These are phyloP conservation scores for Cordyceps tenuipes DNA, from an alignment of 2,329 filamentous ascomycete genomes.

Conservation along the genomic window DNA sequence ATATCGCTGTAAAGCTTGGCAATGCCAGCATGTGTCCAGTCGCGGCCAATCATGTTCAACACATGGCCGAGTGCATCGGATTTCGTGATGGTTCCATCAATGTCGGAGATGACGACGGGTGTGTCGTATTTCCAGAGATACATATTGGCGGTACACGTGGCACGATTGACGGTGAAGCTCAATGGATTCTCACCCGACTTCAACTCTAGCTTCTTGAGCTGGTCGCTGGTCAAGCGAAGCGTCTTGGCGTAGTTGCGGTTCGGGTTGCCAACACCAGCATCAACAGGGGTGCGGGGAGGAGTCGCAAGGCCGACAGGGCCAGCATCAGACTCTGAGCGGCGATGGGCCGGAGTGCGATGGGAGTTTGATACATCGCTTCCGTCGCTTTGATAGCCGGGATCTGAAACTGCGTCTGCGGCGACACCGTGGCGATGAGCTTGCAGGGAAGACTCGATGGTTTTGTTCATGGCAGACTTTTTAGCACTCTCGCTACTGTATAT, in stretches of 20 bases:
- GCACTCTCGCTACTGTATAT: slow-evolving; percentile 98
- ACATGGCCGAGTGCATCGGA: slow-evolving; percentile 92
- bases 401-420: slow-evolving; percentile 74
- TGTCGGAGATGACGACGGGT: slow-evolving; percentile 95
- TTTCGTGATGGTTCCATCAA: slow-evolving; percentile 98
- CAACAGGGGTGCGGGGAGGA: slow-evolving; percentile 62
- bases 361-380: slow-evolving; percentile 55
- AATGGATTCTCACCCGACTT: slow-evolving; percentile 84
- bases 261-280: slow-evolving; percentile 58
- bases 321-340: slow-evolving; percentile 59
- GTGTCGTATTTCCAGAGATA: slow-evolving; percentile 88
- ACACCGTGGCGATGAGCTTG: slow-evolving; percentile 39
- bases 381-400: slow-evolving; percentile 93
- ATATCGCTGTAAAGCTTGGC: slow-evolving; percentile 98
- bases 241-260: slow-evolving; percentile 95
- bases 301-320: slow-evolving; percentile 49
- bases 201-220: slow-evolving; percentile 77
- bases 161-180: slow-evolving; percentile 93
- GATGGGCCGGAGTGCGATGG: slow-evolving; percentile 40
- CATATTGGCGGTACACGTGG: slow-evolving; percentile 86
- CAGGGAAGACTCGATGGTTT: slow-evolving; percentile 44
- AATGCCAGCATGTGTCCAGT: slow-evolving; percentile 96
- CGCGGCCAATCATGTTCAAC: slow-evolving; percentile 89
- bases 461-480: slow-evolving; percentile 76
- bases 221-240: slow-evolving; percentile 85